Evolutionary conservation across 176 grass and related monocot genomes (phyloP).

Genomic region (Otatea glauca): DNA sequence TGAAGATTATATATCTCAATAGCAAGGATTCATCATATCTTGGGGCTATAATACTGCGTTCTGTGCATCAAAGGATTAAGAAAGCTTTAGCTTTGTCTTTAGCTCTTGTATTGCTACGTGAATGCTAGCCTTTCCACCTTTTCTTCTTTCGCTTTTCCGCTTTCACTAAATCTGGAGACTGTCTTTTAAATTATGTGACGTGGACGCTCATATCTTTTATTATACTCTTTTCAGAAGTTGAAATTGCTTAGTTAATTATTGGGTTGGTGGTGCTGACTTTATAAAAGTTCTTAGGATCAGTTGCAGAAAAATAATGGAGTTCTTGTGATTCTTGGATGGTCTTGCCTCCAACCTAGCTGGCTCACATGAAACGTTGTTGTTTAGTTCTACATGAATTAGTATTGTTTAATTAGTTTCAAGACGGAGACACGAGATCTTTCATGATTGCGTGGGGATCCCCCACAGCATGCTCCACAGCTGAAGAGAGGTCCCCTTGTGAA

Average conservation of each 20-base stretch:
- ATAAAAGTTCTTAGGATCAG: background rate
- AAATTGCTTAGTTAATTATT: slow-evolving; percentile 7
- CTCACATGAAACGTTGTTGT: slow-evolving; percentile 23
- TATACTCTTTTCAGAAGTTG: background rate
- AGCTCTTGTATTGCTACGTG: background rate
- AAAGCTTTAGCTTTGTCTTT: background rate
- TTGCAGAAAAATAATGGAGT: slow-evolving; percentile 7
- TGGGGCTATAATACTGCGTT: background rate
- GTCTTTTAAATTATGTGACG: background rate
- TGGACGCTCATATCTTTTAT: background rate
- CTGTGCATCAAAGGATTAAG: background rate
- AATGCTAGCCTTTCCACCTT: background rate
- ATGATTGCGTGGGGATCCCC: slow-evolving; percentile 14
- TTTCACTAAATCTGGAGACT: background rate
- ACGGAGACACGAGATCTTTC: background rate
- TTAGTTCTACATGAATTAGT: slow-evolving; percentile 1
- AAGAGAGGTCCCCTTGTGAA: background rate
- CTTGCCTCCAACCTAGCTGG: background rate
- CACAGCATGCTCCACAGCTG: background rate
- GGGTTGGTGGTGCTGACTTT: slow-evolving; percentile 4
- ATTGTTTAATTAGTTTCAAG: slow-evolving; percentile 1
- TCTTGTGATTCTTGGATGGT: slow-evolving; percentile 7
- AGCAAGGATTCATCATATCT: background rate
- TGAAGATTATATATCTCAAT: background rate
- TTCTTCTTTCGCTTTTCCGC: background rate